These are phyloP conservation scores for Arthrinium puccinioides DNA, from an alignment of 2,329 filamentous ascomycete genomes.

Conservation along the genomic window DNA sequence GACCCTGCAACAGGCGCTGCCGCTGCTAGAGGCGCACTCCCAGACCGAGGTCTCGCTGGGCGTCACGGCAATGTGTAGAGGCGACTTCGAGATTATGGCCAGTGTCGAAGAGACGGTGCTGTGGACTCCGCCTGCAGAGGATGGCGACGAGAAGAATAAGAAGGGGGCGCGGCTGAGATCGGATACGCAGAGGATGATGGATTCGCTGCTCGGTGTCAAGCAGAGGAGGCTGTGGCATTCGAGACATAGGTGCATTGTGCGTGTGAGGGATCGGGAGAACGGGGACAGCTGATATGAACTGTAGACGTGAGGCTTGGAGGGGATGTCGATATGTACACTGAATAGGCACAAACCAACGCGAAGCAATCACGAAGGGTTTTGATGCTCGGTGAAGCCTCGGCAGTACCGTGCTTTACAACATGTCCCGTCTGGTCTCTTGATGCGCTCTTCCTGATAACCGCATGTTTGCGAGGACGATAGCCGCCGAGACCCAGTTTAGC, in stretches of 20 bases:
- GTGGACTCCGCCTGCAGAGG: slow-evolving; percentile 23
- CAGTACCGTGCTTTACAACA: too few relatives aligned
- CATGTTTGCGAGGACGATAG: too few relatives aligned
- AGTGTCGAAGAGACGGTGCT: slow-evolving; percentile 73
- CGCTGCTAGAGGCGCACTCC: slow-evolving; percentile 51
- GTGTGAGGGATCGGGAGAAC: slow-evolving; percentile 41
- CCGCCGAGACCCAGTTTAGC: too few relatives aligned
- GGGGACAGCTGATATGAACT: too few relatives aligned
- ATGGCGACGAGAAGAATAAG: slow-evolving; percentile 20
- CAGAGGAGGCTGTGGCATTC: slow-evolving; percentile 61
- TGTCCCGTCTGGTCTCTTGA: too few relatives aligned
- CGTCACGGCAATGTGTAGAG: slow-evolving; percentile 68
- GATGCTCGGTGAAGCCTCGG: too few relatives aligned
- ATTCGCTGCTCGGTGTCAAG: slow-evolving; percentile 49
- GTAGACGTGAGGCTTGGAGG: too few relatives aligned
- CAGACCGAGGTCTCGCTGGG: slow-evolving; percentile 58
- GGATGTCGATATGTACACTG: too few relatives aligned
- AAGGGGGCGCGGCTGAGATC: slow-evolving; percentile 25
- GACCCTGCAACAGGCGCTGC: slow-evolving; percentile 67
- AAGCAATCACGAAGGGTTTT: too few relatives aligned
- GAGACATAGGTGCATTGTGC: slow-evolving; percentile 47
- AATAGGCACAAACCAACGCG: too few relatives aligned
- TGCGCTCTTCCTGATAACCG: too few relatives aligned
- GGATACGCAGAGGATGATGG: slow-evolving; percentile 50
- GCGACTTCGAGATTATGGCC: slow-evolving; percentile 75